Base-by-base conservation (phyloP, 192 early-diverging fungal genomes). In the Coemansia umbellata region DNA sequence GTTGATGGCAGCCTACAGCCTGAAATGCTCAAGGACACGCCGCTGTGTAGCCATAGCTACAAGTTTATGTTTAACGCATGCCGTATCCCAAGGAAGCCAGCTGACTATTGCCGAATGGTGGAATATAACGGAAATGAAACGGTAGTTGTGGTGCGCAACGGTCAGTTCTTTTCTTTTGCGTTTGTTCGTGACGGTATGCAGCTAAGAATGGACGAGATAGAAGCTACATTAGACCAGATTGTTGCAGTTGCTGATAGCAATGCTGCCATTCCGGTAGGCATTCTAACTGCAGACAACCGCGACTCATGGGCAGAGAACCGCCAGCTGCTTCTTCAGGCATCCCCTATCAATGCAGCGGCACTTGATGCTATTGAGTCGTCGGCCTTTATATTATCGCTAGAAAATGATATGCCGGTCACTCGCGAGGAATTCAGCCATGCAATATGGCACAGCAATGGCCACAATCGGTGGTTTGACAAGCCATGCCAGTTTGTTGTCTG, bases 401-500 rank as follows among this genome's bases (percentile, higher is more conserved):
- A 99, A 58, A 86, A 90, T 63, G 82, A 79, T 3, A 68, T 55
- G 31, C 96, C 96, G 21, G 84, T 87, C 31, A 95, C 93, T n/a
- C 86, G 87, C 26, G 91, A 94, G 33, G 91, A 97, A 77, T 69
- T 91, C 28, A 88, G 86, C 32, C 86, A 85, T 49, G 87, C 86
- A 24, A 87, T 88, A 63, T 98, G 94, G 96, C 91, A 93, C 60
- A 91, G 94, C 32, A 85, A 93, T 55, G 96, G 94, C 21, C 86
- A 85, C 44, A 99, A 91, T 77, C 89, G 96, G 54, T 99, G 88
- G 86, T 95, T 90, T 69, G 96, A 99, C 81, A 97, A 99, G 82
- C 79, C 91, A 8, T 78, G 91, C 42, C 94, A 99, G 76, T 97
- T 99, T 60, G 86, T 97, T 66, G 87, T 97, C 42, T 90, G 86